Evolutionary conservation across 768 basidiomycete genomes (phyloP), one percentile per base, ranked within the genome.

Genomic region (Auricularia sp.): DNA sequence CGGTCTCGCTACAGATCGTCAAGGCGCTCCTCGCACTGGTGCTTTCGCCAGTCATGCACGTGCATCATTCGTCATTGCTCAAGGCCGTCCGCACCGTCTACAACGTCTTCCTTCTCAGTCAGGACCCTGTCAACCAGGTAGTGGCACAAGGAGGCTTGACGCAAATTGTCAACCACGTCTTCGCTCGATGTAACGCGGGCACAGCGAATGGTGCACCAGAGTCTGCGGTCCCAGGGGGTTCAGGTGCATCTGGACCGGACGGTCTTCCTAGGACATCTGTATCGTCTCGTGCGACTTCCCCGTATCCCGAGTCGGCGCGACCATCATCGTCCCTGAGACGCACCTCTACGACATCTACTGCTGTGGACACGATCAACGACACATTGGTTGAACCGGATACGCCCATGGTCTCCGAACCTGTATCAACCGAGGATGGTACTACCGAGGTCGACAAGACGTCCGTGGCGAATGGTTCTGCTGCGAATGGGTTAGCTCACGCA

Each of bases 41-140:
- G 36, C 80, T 99, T 59, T 98, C 95, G 1, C 81, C 90, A 3
- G 90, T 87, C 5, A 83, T 89, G 47, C 81, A 93, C 34, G 92
- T 98, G 3, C 97, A 99, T 74, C 97, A 98, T 72, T 97, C 94
- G 3, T 90, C 93, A 11, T 80, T 99, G 54, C 83, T 99, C 68
- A 98, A 98, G 74, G 93, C 94, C 35, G 91, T 99, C 36, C 84
- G 97, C 59, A 98, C 97, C 21, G 97, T 99, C 3, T 99, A 98
- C 78, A 98, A 99, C 73, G 88, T 99, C 65, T 99, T 98, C 74
- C 80, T 99, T 34, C 81, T 98, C 65, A 94, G 92, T 70, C 81
- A 83, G 23, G 93, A 96, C 71, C 83, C 88, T 3, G 90, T 94
- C 61, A 98, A 96, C 69, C 97, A 98, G 76, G 95, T 91, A 79